Evolutionary conservation across 2,329 filamentous ascomycete species (phyloP).

Genomic region (Venturia effusa): DNA sequence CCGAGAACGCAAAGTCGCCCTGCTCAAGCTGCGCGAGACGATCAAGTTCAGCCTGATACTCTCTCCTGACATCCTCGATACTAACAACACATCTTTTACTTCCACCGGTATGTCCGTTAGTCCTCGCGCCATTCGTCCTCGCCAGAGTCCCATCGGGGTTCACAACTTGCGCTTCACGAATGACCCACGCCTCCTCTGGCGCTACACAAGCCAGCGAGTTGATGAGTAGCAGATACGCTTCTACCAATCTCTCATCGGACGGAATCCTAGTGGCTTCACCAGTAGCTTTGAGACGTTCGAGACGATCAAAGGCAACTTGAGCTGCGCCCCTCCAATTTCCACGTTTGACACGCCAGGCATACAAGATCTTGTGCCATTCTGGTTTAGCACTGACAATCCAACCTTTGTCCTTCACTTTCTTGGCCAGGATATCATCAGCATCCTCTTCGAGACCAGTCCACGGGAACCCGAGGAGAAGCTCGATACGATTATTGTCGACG

Average conservation of each 20-base stretch:
- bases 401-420: constrained; percentile 43
- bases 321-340: constrained; percentile 76
- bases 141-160: constrained; percentile 10
- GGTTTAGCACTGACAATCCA: constrained; percentile 48
- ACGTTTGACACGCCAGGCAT: constrained; percentile 77
- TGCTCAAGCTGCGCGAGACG: constrained; percentile 77
- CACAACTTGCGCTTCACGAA: constrained; percentile 33
- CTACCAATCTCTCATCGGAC: constrained; percentile 47
- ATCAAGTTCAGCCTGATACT: constrained; percentile 86
- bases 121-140: constrained; percentile 2
- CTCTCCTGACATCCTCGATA: constrained; percentile 72
- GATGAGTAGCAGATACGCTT: constrained; percentile 81
- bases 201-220: constrained; percentile 84
- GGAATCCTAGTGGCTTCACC: constrained; percentile 31
- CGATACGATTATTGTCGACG: constrained; percentile 43
- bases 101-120: constrained; percentile 7
- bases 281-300: constrained; percentile 38
- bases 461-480: constrained; percentile 56
- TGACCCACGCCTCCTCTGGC: constrained; percentile 72
- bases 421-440: constrained; percentile 67
- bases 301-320: constrained; percentile 43
- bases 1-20: constrained; percentile 72
- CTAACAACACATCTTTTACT: constrained; percentile 68
- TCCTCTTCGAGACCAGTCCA: constrained; percentile 67
- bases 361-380: constrained; percentile 80